Conservation (phyloP, 805 yeast species). For the Ogataea thermomethanolica region DNA sequence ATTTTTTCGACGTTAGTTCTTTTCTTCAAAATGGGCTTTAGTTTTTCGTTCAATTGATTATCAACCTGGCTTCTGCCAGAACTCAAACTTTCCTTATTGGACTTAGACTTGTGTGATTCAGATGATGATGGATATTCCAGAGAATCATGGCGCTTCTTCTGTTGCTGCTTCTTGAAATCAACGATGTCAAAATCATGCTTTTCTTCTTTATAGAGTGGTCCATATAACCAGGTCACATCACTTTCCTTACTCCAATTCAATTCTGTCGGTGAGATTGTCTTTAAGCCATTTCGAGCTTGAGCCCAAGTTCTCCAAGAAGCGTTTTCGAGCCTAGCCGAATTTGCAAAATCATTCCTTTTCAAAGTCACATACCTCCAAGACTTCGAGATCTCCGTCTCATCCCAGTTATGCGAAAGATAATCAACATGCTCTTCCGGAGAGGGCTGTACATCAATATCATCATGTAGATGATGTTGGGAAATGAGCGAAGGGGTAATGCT, state of each 20-base stretch:
- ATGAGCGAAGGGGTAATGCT: conserved; percentile 8
- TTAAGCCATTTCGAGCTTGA: conserved; percentile 65
- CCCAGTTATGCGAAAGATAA: conserved; percentile 94
- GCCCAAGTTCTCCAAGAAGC: conserved; percentile 99
- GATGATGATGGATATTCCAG: background rate
- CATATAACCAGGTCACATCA: conserved; percentile 97
- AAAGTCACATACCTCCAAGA: conserved; percentile 93
- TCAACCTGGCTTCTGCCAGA: too few relatives aligned
- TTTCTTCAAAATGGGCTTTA: conserved; percentile 86
- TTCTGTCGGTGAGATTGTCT: conserved; percentile 84
- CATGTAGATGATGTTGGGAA: conserved; percentile 53
- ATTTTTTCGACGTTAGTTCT: conserved; percentile 80
- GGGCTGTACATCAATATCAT: conserved; percentile 73
- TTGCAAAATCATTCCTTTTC: conserved; percentile 80
- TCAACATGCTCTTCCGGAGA: conserved; percentile 93
- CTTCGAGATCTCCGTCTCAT: conserved; percentile 85
- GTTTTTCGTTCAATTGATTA: conserved; percentile 22
- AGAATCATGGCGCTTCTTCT: conserved; percentile 5
- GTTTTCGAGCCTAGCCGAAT: conserved; percentile 71
- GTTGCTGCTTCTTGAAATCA: conserved; percentile 16
- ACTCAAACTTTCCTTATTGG: background rate
- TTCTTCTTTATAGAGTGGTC: conserved; percentile 52
- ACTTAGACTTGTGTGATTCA: too few relatives aligned
- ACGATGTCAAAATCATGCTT: conserved; percentile 19
- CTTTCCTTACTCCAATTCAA: conserved; percentile 96